Evolutionary conservation across 2,329 filamentous ascomycete species (phyloP), one percentile per base, ranked within the genome.

Genomic region (Colletotrichum eremochloae): DNA sequence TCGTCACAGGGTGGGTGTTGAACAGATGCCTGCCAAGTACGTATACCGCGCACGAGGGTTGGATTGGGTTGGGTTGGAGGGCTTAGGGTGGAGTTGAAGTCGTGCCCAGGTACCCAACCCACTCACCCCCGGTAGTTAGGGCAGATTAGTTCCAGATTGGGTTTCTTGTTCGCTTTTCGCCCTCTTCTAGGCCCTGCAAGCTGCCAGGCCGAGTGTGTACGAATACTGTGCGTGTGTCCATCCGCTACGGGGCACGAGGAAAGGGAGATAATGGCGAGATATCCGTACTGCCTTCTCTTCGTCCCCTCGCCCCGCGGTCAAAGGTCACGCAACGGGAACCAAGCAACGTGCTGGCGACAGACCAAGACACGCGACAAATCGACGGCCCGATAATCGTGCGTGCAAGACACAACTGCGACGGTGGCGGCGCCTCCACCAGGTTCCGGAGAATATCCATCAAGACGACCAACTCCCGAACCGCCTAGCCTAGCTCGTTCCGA

Each of bases 371-470:
- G 31, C 29, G 15, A 62, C 38, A 62, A 29, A 29, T n/a, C 20
- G 20, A 46, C 48, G 46, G 33, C 42, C 58, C n/a, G 38, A 20
- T 6, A 46, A 11, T 11, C 40, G 29, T 18, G 48, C 29, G 58
- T 24, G 29, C 15, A 40, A 46, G 50, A 33, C 29, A 7, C 62
- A 42, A 48, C 24, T 31, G 24, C 53, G 33, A 52, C 53, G 36
- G 61, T 65, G 67, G 67, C 61, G 61, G 24, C 61, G 67, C 67
- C 67, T 65, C 52, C n/a, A 31, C 53, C 61, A 69, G 53, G n/a
- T 63, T 57, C 67, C 60, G 67, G 67, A 8, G 36, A 38, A 12
- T 44, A n/a, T 18, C 38, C 44, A 36, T 67, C 33, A 18, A 67
- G 33, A 53, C 20, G 18, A 63, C 48, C 36, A 24, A 53, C 44